Percentiles rank a stretch among this genome's conserved stretches.
Evolutionary conservation across 176 grass and related monocot species (phyloP).

Genomic region (Ensete ventricosum): DNA sequence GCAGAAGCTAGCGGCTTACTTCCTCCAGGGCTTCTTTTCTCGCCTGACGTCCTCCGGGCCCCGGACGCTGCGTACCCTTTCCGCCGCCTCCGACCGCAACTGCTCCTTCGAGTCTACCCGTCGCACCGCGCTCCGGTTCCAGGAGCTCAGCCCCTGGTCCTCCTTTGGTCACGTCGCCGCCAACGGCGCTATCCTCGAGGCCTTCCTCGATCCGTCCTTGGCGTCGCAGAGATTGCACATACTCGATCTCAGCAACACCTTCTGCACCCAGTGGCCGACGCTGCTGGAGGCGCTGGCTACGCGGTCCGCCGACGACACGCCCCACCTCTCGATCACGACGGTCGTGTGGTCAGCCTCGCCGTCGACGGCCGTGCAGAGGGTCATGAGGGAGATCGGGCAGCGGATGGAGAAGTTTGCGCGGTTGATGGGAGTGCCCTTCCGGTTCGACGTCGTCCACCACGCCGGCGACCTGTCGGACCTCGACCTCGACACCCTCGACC

Average conservation of each 20-base stretch:
- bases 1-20: constrained; percentile 90
- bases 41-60: constrained; percentile 73
- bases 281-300: constrained; percentile 90
- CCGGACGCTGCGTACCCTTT: constrained; percentile 71
- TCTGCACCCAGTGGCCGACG: constrained; percentile 99
- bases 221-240: constrained; percentile 64
- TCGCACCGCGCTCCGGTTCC: constrained; percentile 76
- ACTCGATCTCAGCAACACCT: constrained; percentile 96
- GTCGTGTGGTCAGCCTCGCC: constrained; percentile 38
- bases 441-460: constrained; percentile 79
- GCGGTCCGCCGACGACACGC: constrained; percentile 89
- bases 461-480: constrained; percentile 68
- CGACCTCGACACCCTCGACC: constrained; percentile 73
- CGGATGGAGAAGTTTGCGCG: constrained; percentile 98
- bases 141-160: constrained; percentile 97
- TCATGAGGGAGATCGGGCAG: constrained; percentile 96
- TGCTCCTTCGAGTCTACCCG: constrained; percentile 92
- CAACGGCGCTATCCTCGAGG: constrained; percentile 91
- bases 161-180: constrained; percentile 94
- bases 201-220: constrained; percentile 67
- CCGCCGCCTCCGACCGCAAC: constrained; percentile 77
- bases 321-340: constrained; percentile 90
- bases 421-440: constrained; percentile 92
- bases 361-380: constrained; percentile 37
- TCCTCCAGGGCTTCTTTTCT: constrained; percentile 85